Base-by-base conservation (phyloP, 306 rosid species). In the Oxytropis ochrocephala region DNA sequence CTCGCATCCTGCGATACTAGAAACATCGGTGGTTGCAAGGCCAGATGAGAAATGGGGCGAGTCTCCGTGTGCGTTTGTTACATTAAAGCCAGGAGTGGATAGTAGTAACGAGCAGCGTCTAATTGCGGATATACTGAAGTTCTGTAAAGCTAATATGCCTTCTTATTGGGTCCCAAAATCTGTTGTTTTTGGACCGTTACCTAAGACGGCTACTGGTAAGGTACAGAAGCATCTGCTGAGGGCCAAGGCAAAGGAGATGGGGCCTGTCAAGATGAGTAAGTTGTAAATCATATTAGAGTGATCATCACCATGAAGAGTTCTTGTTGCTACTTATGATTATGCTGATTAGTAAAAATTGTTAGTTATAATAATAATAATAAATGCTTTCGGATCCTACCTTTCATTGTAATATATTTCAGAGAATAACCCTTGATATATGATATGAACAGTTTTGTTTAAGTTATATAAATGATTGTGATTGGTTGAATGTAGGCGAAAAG, bases 31-130 rank as follows among this genome's bases (percentile, higher is more conserved):
- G 75, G 97, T 90, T 39, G 96, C 97, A 6, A 80, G 96, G 75
- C 89, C 96, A 8, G 96, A 90, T 62, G 89, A 90, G 66, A 83
- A 69, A 64, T 94, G 98, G 98, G 96, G 98, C 0, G 98, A 90
- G 81, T 82, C 97, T 50, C 80, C 80, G 0, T 76, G 80, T 13
- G 80, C 80, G 0, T 70, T 90, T 55, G 98, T 94, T 79, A 87
- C 94, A 1, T 60, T 88, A 52, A 90, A 93, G 78, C 64, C 75
- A 0, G 82, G 76, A 60, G 76, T 88, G 7, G 87, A 85, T 72
- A 53, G 10, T n/a, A 79, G 86, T 0, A 49, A 94, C n/a, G 86
- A 87, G 60, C 73, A 69, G 53, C 83, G 19, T 55, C 19, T 90
- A 54, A 75, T 55, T 21, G 89, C 87, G 69, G 96, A 94, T 44